Conservation (phyloP, 1,284 basidiomycete species). For the Sanghuangporus sanghuang region DNA sequence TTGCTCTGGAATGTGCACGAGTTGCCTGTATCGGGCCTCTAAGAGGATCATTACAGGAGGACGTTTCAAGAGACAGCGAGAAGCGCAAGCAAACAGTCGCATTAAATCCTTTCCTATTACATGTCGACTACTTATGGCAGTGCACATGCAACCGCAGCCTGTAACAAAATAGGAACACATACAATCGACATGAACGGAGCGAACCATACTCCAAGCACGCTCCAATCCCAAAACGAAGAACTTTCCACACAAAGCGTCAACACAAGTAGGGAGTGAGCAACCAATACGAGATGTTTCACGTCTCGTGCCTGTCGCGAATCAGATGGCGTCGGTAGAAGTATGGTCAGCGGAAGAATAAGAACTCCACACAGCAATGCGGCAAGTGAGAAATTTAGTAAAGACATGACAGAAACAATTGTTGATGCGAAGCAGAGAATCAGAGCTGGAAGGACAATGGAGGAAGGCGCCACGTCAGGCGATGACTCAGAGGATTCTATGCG, state of each 20-base stretch:
- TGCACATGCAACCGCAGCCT: conserved; percentile 26
- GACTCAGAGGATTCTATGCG: conserved; percentile 21
- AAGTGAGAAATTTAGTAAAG: conserved; percentile 87
- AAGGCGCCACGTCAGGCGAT: conserved; percentile 28
- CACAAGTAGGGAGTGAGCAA: conserved; percentile 54
- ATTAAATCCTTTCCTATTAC: not conserved
- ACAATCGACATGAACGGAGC: conserved; percentile 69
- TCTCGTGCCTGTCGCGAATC: conserved; percentile 27
- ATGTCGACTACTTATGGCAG: not conserved
- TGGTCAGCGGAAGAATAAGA: conserved; percentile 55
- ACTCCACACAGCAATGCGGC: conserved; percentile 62
- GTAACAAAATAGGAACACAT: conserved; percentile 64
- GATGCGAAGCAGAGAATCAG: conserved; percentile 75
- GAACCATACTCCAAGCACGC: conserved; percentile 69
- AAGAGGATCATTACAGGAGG: too few species aligned
- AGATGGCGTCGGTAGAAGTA: conserved; percentile 34
- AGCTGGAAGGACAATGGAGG: conserved; percentile 55
- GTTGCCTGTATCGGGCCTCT: too few species aligned
- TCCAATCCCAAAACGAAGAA: conserved; percentile 62
- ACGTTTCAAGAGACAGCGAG: too few species aligned
- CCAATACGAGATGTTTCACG: conserved; percentile 39
- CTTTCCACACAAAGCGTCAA: conserved; percentile 32
- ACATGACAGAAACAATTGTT: conserved; percentile 76
- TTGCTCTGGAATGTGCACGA: too few species aligned
- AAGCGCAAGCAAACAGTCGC: not conserved